A percentile compares a stretch with the other conserved stretches of the same genome.
phyloP scores from a whole-genome alignment of 768 basidiomycete genomes.

The Kwoniella newhampshirensis region DNA sequence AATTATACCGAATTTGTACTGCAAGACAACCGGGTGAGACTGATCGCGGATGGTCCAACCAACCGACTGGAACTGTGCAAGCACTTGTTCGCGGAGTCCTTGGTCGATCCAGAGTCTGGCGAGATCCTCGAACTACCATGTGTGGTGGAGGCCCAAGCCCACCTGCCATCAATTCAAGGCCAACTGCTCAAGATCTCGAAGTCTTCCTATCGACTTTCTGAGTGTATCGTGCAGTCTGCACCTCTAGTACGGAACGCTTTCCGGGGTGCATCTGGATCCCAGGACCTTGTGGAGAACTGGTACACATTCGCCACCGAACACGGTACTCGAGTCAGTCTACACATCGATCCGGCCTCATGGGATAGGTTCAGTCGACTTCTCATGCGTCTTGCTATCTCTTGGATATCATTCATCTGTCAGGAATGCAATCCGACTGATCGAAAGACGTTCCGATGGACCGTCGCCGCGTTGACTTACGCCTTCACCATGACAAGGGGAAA shows the following conservation, averaged over 20 bases:
- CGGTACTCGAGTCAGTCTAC: slow-evolving; percentile 81
- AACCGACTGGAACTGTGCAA: slow-evolving; percentile 73
- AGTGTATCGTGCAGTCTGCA: slow-evolving; percentile 89
- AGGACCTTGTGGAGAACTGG: slow-evolving; percentile 76
- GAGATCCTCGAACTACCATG: slow-evolving; percentile 47
- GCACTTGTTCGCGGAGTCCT: slow-evolving; percentile 68
- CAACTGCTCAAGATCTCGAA: slow-evolving; percentile 88
- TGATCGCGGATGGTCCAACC: slow-evolving; percentile 86
- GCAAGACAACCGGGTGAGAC: slow-evolving; percentile 82
- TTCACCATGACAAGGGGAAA: slow-evolving; percentile 81
- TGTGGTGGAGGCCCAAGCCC: slow-evolving; percentile 79
- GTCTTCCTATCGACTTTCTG: slow-evolving; percentile 82
- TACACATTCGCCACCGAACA: slow-evolving; percentile 88
- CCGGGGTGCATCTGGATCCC: slow-evolving; percentile 59
- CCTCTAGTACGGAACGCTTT: slow-evolving; percentile 67
- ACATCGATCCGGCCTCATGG: slow-evolving; percentile 72
- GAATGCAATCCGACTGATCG: slow-evolving; percentile 94
- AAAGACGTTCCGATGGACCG: slow-evolving; percentile 96
- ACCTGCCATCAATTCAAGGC: slow-evolving; percentile 81
- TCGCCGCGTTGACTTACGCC: slow-evolving; percentile 90
- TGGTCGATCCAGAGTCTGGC: slow-evolving; percentile 51
- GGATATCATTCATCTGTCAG: slow-evolving; percentile 98
- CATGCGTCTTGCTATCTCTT: slow-evolving; percentile 88
- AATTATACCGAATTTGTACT: slow-evolving; percentile 76
- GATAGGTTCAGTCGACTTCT: slow-evolving; percentile 76